Evolutionary conservation across 805 yeast genomes (phyloP), one percentile per base, ranked within the genome.

Genomic region (Candida maris): DNA sequence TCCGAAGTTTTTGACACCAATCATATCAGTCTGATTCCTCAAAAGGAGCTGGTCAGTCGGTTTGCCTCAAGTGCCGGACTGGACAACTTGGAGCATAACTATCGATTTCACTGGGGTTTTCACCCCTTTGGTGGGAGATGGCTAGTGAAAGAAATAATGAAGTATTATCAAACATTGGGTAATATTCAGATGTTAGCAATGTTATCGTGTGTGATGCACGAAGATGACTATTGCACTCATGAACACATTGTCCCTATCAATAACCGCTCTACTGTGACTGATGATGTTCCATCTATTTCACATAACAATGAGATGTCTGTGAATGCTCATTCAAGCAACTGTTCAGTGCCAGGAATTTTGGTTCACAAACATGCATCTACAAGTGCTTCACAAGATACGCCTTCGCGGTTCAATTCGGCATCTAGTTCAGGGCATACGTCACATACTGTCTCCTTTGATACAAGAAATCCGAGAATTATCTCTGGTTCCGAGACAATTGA

Each of bases 101-200:
- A 44, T 33, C 39, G 59, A 16, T 74, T 76, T 42, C 74, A 71
- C 39, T 89, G 96, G 96, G 91, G 91, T 0, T 61, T 73, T 4
- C 94, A 85, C 55, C 89, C 88, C 0, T 74, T 81, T 55, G 95
- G 95, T 1, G 70, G 78, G 26, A 48, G 68, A 9, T 76, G 86
- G 84, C 62, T 86, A 16, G 68, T 86, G 0, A 68, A 68, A 18
- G 75, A 77, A 41, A 64, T 87, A 26, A 67, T 89, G 51, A 52
- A 57, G 1, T 80, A 81, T 48, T 87, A 80, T 53, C 93, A 81
- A 48, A 61, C 51, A 22, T 52, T 67, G 27, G 77, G 80, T 2
- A 82, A 91, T 51, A 61, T 86, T 19, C 97, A 91, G 57, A 86
- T 91, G 95, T 64, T 89, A 17, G 96, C 95, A 1, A 84, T 85